Evolutionary conservation across 164 flowering plant species (phyloP).

Genomic region (Platanus orientalis): DNA sequence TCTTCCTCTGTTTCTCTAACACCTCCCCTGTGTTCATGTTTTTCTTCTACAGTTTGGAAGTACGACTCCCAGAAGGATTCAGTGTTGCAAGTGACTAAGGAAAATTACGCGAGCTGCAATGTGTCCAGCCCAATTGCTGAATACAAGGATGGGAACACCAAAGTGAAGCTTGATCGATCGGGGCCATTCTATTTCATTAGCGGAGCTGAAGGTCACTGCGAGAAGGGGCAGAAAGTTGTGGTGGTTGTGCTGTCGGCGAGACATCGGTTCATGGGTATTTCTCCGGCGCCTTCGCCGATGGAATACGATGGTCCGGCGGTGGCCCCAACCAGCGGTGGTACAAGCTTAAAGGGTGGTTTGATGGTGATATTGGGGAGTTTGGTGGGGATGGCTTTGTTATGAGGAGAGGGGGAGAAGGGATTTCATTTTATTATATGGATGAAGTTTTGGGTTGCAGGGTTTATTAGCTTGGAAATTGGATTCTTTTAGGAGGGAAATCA

Average conservation of each 20-base stretch:
- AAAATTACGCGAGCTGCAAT: slow-evolving; percentile 33
- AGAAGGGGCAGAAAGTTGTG: slow-evolving; percentile 46
- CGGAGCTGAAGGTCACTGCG: slow-evolving; percentile 43
- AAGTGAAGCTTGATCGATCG: slow-evolving; percentile 33
- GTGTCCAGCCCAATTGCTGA: slow-evolving; percentile 21
- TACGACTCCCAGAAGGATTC: slow-evolving; percentile 36
- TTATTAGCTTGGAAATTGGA: no score
- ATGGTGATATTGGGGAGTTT: slow-evolving; percentile 20
- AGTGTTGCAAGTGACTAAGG: slow-evolving; percentile 41
- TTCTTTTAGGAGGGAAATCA: no score
- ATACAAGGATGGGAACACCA: slow-evolving; percentile 44
- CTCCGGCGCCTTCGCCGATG: slow-evolving; percentile 15
- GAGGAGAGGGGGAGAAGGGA: no score
- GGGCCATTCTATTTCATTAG: slow-evolving; percentile 58
- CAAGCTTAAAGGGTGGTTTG: slow-evolving; percentile 16
- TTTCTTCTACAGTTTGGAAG: slow-evolving; percentile 32
- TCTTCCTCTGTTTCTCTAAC: background rate
- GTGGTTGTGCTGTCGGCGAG: slow-evolving; percentile 44
- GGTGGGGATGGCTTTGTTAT: slow-evolving; percentile 12
- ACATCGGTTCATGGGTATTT: slow-evolving; percentile 1
- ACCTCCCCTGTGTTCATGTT: background rate
- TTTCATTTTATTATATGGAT: no score
- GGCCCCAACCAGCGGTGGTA: slow-evolving; percentile 11
- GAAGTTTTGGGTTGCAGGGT: no score
- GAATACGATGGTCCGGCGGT: slow-evolving; percentile 14